Percentiles rank a stretch among this genome's conserved stretches.
Evolutionary conservation across 352 stramenopile genomes (phyloP).

Genomic region (Pythium vanterpoolii): DNA sequence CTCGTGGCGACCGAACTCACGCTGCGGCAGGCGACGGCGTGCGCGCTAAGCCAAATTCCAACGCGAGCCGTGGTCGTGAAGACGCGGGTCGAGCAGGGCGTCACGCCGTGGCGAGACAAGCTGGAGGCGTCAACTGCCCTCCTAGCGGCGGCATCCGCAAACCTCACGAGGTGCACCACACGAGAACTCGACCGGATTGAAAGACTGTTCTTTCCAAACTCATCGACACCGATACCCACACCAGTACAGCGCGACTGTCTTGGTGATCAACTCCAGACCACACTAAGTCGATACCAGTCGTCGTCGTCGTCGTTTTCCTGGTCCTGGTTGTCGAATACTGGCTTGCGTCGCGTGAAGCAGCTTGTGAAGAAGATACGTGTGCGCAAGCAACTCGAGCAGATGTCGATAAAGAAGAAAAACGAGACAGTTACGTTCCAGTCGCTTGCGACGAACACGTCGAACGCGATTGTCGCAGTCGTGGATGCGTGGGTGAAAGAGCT

Average conservation of each 20-base stretch:
- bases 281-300: not conserved
- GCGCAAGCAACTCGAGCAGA: not conserved
- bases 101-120: not conserved
- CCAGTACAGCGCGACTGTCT: conserved; percentile 1
- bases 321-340: not conserved
- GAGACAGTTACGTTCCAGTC: not conserved
- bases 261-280: not conserved
- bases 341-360: not conserved
- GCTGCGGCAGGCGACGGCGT: conserved; percentile 33
- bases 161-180: not conserved
- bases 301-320: not conserved
- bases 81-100: not conserved
- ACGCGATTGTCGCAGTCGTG: not conserved
- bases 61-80: not conserved
- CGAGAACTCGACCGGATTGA: not conserved
- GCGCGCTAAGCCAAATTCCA: conserved; percentile 25
- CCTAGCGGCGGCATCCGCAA: not conserved
- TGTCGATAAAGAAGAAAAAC: not conserved
- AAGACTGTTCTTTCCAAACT: not conserved
- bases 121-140: not conserved
- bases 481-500: conserved; percentile 7
- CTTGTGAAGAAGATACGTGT: not conserved
- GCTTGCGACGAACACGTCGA: conserved; percentile 1
- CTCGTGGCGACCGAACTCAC: conserved; percentile 31
- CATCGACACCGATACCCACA: no score